Conservation (phyloP, 1,284 basidiomycete genomes). For the Amylostereum areolatum region DNA sequence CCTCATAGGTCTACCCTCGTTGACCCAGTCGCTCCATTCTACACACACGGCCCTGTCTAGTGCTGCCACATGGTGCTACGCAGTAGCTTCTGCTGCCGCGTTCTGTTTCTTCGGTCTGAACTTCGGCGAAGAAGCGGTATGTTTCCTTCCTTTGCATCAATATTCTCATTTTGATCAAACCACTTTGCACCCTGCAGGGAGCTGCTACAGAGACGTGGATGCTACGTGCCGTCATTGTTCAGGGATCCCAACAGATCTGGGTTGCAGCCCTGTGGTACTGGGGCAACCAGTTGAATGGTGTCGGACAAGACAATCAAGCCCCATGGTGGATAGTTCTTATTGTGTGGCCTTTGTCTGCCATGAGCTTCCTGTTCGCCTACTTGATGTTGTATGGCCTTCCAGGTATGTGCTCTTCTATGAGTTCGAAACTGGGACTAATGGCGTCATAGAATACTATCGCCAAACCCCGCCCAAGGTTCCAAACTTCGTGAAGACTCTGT, state of each 20-base stretch:
- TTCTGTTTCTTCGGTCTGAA: conserved; percentile 93
- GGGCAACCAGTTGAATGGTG: conserved; percentile 74
- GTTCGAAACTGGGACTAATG: conserved; percentile 7
- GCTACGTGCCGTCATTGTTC: conserved; percentile 82
- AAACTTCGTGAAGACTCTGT: conserved; percentile 82
- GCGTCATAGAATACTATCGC: conserved; percentile 64
- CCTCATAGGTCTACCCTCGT: conserved; percentile 81
- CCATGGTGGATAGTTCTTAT: conserved; percentile 84
- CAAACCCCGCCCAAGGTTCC: conserved; percentile 91
- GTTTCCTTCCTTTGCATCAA: conserved; percentile 18
- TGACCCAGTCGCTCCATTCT: conserved; percentile 54
- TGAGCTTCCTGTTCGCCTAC: conserved; percentile 74
- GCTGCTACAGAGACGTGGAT: conserved; percentile 92
- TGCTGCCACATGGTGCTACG: conserved; percentile 85
- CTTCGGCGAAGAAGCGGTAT: conserved; percentile 90
- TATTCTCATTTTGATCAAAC: conserved; percentile 3
- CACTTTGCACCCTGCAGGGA: conserved; percentile 40
- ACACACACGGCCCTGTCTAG: conserved; percentile 66
- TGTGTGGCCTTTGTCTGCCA: conserved; percentile 75
- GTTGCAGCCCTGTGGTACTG: conserved; percentile 92
- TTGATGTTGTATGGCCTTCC: conserved; percentile 82
- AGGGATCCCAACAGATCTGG: conserved; percentile 92
- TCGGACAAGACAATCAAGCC: conserved; percentile 39
- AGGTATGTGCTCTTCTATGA: conserved; percentile 38
- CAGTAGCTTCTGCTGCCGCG: conserved; percentile 81